Evolutionary conservation across 345 rosid species (phyloP).

Genomic region (Eucalyptus polybractea): DNA sequence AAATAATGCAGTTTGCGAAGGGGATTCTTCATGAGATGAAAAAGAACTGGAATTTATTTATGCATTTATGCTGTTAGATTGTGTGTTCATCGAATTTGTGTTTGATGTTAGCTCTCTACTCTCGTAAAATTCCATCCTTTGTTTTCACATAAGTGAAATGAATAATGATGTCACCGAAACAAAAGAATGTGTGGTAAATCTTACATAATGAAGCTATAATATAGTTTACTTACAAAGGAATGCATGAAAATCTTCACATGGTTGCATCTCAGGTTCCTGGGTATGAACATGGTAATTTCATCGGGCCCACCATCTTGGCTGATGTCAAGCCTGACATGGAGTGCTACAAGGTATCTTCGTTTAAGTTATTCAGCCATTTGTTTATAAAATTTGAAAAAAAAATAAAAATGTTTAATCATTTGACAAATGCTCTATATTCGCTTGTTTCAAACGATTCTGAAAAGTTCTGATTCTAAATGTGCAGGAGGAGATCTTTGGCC

Average conservation of each 20-base stretch:
- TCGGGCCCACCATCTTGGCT: slow-evolving; percentile 89
- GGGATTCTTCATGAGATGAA: background rate
- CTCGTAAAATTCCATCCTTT: background rate
- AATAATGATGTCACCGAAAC: background rate
- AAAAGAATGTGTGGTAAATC: background rate
- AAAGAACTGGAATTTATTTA: background rate
- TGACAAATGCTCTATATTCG: background rate
- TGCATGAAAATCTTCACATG: background rate
- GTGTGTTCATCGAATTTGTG: background rate
- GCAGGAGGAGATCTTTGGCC: slow-evolving; percentile 99
- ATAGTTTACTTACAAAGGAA: background rate
- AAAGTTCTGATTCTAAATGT: background rate
- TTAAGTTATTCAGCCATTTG: background rate
- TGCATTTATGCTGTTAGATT: background rate
- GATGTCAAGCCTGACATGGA: slow-evolving; percentile 87
- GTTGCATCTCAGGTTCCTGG: slow-evolving; percentile 58
- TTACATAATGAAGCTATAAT: background rate
- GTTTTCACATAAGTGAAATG: background rate
- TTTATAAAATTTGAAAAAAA: background rate
- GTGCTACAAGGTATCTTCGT: slow-evolving; percentile 74
- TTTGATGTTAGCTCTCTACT: background rate
- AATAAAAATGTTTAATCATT: background rate
- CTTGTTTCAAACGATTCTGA: background rate
- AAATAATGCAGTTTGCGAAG: background rate
- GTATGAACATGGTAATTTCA: slow-evolving; percentile 81